Evolutionary conservation across 106 monocot genomes (phyloP), one percentile per base, ranked within the genome.

Genomic region (Dendrobium nobile): DNA sequence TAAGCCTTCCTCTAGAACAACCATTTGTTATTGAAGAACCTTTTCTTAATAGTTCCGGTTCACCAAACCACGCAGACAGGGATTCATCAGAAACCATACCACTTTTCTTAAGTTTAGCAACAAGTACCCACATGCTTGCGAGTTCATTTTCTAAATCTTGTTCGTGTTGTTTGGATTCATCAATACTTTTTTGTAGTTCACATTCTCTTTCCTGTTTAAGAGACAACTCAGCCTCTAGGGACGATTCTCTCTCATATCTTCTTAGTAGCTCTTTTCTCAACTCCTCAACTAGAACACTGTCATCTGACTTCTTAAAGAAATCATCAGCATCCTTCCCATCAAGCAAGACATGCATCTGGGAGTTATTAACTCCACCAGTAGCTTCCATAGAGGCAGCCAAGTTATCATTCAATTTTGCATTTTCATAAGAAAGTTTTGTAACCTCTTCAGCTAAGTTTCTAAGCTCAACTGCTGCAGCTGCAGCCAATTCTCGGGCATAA

Each of bases 401-500:
- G 18, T 94, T 90, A 59, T 84, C 70, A 75, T 75, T 87, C 82
- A 99, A 86, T 80, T 93, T 93, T 40, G 87, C 88, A 82, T 99
- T 99, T 79, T 95, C 87, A 72, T 88, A 95, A 54, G 95, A 91
- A 82, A 99, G 93, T 72, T 91, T 93, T 13, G 99, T 99, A 24
- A 99, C 95, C 83, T 99, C 99, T 88, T 99, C 99, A 48, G 99
- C 95, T 59, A 99, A 86, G 82, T 99, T 95, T 80, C 82, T 87
- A 22, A 99, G 91, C 83, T 99, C 95, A 85, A 90, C 87, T 41
- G 99, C 99, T 73, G 99, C 99, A 80, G 95, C 95, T 40, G 93
- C 88, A 74, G 98, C 98, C 80, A 99, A 87, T 87, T 93, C 99
- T 79, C 93, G 95, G 28, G 99, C 95, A 90, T 99, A 99, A 59